Base-by-base conservation (phyloP, 352 stramenopile genomes). In the Pythium utonaiense region DNA sequence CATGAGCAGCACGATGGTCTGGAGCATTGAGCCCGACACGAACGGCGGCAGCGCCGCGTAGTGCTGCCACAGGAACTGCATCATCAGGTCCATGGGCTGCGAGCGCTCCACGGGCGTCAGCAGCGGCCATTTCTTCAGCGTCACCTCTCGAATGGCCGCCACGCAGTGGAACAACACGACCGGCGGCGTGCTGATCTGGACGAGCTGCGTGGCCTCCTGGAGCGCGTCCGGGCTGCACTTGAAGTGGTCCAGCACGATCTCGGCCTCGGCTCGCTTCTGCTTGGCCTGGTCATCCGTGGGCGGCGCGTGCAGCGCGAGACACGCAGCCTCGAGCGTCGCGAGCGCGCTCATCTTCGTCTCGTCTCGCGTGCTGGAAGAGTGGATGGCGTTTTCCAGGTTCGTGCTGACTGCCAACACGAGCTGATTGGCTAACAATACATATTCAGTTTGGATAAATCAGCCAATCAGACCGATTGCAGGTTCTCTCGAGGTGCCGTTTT, bases 161-260 rank as follows among this genome's bases (percentile, higher is more conserved):
- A 95, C 67, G 49, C 83, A 92, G 60, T 95, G 81, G 67, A 95
- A 95, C 53, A 89, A 80, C 51, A 92, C 83, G 41, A 93, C 69
- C 13, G 78, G 60, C 16, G 77, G 74, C 24, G 60, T 69, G 17
- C 78, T 69, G 30, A 62, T 42, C 31, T 62, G 60, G 36, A 95
- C 69, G 34, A 89, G 62, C 31, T 57, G 57, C 69, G 89, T 85
- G 27, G 85, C 67, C 51, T 95, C 83, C 1, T 50, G 16, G 2
- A 90, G 72, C 42, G 83, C 83, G 24, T 71, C 67, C 2, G 82
- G 81, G n/a, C 80, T 91, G 53, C 79, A 75, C 70, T 94, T 94
- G 66, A 94, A 94, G 57, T 90, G 79, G 38, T 86, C 70, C 45
- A 94, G 67, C 47, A 92, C 70, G 30, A 58, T 48, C 49, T 91